Percentiles rank a stretch among this genome's conserved stretches.
Conservation (phyloP, 2,329 filamentous ascomycete species). For the Hypoxylon sp. region DNA sequence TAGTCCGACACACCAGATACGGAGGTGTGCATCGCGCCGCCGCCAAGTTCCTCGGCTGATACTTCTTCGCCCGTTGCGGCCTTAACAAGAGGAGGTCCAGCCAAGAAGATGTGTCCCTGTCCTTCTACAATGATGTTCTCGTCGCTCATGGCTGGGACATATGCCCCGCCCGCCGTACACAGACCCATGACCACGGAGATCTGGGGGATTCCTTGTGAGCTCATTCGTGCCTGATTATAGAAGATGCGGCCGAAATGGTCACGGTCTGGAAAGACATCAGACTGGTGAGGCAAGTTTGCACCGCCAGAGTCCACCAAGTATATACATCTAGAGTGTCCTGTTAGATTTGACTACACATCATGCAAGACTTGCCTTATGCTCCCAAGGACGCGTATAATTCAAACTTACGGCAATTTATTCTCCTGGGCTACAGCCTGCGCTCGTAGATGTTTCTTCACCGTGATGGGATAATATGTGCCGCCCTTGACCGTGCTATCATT, state of each 20-base stretch:
- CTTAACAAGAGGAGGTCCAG: slow-evolving; percentile 92
- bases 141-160: slow-evolving; percentile 97
- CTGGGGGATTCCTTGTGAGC: slow-evolving; percentile 85
- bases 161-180: slow-evolving; percentile 94
- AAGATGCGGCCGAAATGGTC: slow-evolving; percentile 98
- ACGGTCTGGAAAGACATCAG: slow-evolving; percentile 92
- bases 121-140: slow-evolving; percentile 96
- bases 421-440: slow-evolving; percentile 91
- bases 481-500: slow-evolving; percentile 98
- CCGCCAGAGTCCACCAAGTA: slow-evolving; percentile 97
- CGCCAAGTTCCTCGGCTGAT: slow-evolving; percentile 88
- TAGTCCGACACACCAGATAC: slow-evolving; percentile 96
- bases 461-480: slow-evolving; percentile 96
- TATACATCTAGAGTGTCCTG: slow-evolving; percentile 69
- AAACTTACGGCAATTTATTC: slow-evolving; percentile 74
- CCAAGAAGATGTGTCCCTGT: slow-evolving; percentile 97
- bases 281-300: slow-evolving; percentile 93
- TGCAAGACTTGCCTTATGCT: slow-evolving; percentile 1
- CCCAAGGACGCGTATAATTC: not conserved
- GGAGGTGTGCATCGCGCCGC: slow-evolving; percentile 87
- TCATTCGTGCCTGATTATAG: slow-evolving; percentile 97
- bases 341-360: slow-evolving; percentile 10
- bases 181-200: slow-evolving; percentile 97
- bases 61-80: slow-evolving; percentile 95
- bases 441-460: slow-evolving; percentile 94